These are phyloP conservation scores for Saccharomycopsis hybrid DNA, from an alignment of 1,139 yeast genomes.

Conservation along the genomic window DNA sequence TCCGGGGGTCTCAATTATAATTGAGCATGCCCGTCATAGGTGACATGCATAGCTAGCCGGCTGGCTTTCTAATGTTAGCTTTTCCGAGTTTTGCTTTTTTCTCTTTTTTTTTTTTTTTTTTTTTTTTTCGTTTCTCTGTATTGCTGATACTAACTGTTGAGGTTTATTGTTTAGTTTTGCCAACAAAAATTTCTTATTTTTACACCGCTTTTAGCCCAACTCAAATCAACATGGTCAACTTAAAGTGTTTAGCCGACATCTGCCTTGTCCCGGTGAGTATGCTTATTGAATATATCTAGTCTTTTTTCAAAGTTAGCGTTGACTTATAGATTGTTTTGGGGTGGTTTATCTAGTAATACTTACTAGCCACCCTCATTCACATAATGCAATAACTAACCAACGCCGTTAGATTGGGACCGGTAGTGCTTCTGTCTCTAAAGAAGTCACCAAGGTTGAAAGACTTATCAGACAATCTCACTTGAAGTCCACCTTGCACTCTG, in stretches of 20 bases:
- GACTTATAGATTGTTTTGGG: too few relatives aligned
- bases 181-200: too few relatives aligned
- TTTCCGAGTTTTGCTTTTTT: background rate
- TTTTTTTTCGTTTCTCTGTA: background rate
- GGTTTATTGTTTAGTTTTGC: background rate
- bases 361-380: background rate
- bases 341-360: background rate
- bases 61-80: background rate
- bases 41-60: too few relatives aligned
- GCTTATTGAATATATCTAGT: background rate
- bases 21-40: too few relatives aligned
- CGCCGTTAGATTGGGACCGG: slow-evolving; percentile 61
- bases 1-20: too few relatives aligned
- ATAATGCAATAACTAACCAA: background rate
- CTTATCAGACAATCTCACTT: slow-evolving; percentile 55
- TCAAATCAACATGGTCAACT: slow-evolving; percentile 34
- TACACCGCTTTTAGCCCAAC: background rate
- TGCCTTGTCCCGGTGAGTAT: slow-evolving; percentile 66
- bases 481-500: slow-evolving; percentile 71
- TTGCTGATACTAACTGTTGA: background rate
- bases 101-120: background rate
- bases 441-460: slow-evolving; percentile 62
- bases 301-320: background rate
- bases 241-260: slow-evolving; percentile 73
- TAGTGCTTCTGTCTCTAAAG: slow-evolving; percentile 71